Base-by-base conservation (phyloP, 1,284 basidiomycete species). In the Malassezia arunalokei region DNA sequence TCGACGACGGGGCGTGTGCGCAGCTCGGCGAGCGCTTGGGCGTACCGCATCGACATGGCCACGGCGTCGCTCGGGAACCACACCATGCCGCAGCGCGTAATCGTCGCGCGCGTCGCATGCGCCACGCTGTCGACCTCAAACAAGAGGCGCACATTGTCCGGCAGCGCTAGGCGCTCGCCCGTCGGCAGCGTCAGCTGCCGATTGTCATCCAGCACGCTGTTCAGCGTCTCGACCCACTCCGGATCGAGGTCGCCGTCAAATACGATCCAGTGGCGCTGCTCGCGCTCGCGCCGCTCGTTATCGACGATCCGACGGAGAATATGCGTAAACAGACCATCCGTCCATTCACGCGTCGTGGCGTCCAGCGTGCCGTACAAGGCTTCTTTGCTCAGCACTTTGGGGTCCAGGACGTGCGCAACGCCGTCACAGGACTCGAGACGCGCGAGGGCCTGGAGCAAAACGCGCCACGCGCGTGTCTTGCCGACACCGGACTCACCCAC, bases 1-100 rank as follows among this genome's bases (percentile, higher is more conserved):
- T 94, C 91, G 54, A 90, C 87, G 6, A 86, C 83, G n/a, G 88
- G 82, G 4, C 84, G 78, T 6, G 82, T 78, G 0, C 83, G 79
- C 31, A 96, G 78, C 0, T 83, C 83, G 44, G 82, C 80, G 42
- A 99, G 81, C 69, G 95, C 92, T 72, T 95, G 82, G 43, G 80
- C 81, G 75, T 86, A 95, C 30, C 95, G 82, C 94, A 98, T 96
- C 4, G 79, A 77, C 3, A 89, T 83, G 58, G 87, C 83, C 30
- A 99, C 83, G 43, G 92, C 84, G 59, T 95, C 90, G 56, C 95
- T 89, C 71, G 89, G 95, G 77, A 99, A 99, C 94, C 94, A 99
- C 66, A 99, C 92, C 94, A 99, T 99, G 74, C 94, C 94, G 73
- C 94, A 99, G 51, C 94, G 91, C 81, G 89, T 94, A 77, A 99